Conservation (phyloP, 1,139 yeast species). For the Debaryomyces sp. region DNA sequence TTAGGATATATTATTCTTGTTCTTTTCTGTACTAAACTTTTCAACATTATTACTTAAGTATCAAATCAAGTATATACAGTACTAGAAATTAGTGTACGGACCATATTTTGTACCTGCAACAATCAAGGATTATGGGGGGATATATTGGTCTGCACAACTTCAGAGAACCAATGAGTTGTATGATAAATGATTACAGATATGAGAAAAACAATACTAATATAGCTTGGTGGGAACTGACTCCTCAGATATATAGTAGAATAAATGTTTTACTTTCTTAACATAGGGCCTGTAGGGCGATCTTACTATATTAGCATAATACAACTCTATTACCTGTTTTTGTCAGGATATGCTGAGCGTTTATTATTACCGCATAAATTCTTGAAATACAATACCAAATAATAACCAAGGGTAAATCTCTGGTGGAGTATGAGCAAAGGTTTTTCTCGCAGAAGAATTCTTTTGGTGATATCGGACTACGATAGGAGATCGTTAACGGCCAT, state of each 20-base stretch:
- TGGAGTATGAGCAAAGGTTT: neutral
- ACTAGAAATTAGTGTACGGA: neutral
- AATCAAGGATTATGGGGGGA: neutral
- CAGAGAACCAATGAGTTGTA: neutral
- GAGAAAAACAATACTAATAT: neutral
- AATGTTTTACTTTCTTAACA: neutral
- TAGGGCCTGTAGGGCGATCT: neutral
- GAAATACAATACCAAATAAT: neutral
- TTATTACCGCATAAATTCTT: neutral
- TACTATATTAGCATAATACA: neutral
- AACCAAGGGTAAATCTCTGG: neutral
- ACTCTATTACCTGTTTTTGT: neutral
- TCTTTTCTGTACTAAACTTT: neutral
- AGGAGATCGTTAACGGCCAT: neutral
- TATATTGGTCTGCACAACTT: neutral
- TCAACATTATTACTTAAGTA: neutral
- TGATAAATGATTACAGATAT: neutral
- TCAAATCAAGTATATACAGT: conserved; percentile 1
- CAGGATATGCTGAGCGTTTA: neutral
- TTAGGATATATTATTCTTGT: neutral
- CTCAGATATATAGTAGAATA: neutral
- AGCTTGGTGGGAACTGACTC: neutral
- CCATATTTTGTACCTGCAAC: neutral
- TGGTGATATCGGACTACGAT: neutral
- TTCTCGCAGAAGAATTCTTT: neutral